These are phyloP conservation scores for Talaromyces pinophilus DNA, from an alignment of 2,329 filamentous ascomycete genomes.

Conservation along the genomic window DNA sequence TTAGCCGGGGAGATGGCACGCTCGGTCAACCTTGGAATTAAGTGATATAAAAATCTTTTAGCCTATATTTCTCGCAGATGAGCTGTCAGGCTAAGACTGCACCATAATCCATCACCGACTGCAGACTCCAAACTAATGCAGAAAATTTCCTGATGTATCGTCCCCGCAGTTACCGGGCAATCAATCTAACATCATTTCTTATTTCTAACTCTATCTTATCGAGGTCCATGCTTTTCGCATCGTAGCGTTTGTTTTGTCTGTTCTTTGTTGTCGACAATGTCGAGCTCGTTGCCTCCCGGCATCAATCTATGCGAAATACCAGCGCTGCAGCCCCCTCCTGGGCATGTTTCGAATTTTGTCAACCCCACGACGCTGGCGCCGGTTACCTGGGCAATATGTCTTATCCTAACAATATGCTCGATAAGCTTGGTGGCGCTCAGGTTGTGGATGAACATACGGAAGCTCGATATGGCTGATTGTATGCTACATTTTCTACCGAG, in stretches of 20 bases:
- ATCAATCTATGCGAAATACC: constrained; percentile 3
- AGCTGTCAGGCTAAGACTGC: background rate
- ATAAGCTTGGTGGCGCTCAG: constrained; percentile 1
- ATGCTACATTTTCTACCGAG: background rate
- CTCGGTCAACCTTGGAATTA: background rate
- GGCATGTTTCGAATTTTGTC: background rate
- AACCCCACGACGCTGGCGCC: background rate
- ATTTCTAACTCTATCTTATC: background rate
- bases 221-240: background rate
- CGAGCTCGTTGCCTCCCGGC: constrained; percentile 1
- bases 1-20: background rate
- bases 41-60: background rate
- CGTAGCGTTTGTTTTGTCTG: background rate
- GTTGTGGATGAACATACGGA: background rate
- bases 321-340: constrained; percentile 2
- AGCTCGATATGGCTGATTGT: constrained; percentile 8
- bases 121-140: background rate
- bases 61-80: background rate
- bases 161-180: background rate
- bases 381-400: constrained; percentile 6
- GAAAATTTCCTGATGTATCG: background rate
- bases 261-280: background rate
- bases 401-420: background rate
- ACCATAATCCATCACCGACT: background rate
- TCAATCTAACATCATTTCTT: background rate